Evolutionary conservation across 2,329 filamentous ascomycete species (phyloP).

Genomic region (Emmonsia crescens): DNA sequence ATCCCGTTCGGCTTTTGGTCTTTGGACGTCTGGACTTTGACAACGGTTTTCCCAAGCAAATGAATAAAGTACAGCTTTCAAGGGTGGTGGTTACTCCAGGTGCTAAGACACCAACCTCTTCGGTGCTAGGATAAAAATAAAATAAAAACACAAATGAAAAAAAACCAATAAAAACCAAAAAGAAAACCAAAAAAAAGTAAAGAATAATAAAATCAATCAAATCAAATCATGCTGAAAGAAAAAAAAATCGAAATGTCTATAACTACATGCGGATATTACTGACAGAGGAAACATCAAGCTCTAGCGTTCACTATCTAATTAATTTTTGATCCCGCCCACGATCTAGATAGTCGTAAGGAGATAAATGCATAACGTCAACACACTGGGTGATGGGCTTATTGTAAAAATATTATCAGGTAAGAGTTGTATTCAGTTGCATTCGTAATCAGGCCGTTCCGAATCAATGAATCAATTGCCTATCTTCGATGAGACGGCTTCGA

Average conservation of each 20-base stretch:
- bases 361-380: neutral
- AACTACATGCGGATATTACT: neutral
- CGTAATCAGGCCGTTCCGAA: neutral
- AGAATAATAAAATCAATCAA: no score
- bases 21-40: neutral
- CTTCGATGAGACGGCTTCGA: constrained; percentile 11
- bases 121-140: no score
- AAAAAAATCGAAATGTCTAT: neutral
- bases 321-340: neutral
- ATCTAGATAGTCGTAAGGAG: neutral
- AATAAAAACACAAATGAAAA: no score
- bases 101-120: neutral
- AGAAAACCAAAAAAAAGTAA: no score
- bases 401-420: neutral
- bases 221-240: neutral
- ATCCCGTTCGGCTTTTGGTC: neutral
- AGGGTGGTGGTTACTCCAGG: neutral
- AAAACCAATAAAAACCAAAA: no score
- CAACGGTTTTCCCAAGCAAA: neutral
- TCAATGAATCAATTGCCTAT: neutral
- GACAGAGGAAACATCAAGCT: neutral
- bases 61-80: no score
- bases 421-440: neutral
- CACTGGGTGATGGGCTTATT: neutral
- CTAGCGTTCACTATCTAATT: neutral